Conservation (phyloP, 371 early-diverging fungal genomes). For the Zancudomyces culisetae region DNA sequence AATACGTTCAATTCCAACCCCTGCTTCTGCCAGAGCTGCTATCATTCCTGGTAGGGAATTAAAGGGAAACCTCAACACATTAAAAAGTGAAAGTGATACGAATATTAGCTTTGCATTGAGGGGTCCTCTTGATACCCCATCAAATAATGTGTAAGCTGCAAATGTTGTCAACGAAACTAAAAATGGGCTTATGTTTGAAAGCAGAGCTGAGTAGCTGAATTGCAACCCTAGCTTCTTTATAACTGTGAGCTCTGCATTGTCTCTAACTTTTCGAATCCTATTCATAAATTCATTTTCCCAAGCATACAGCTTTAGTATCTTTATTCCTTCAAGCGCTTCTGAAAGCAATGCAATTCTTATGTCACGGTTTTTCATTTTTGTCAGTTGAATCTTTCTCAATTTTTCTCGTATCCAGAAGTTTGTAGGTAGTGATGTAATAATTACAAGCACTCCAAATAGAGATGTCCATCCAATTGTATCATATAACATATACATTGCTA, state of each 20-base stretch:
- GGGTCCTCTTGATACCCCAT: constrained; percentile 26
- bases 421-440: constrained; percentile 48
- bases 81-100: constrained; percentile 73
- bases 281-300: constrained; percentile 16
- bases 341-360: constrained; percentile 61
- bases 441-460: constrained; percentile 67
- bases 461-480: constrained; percentile 58
- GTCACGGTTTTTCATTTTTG: constrained; percentile 74
- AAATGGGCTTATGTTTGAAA: constrained; percentile 59
- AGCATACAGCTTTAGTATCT: constrained; percentile 62
- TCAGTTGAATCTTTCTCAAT: constrained; percentile 45
- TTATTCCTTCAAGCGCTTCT: constrained; percentile 75
- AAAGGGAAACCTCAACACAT: constrained; percentile 71
- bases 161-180: constrained; percentile 70
- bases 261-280: constrained; percentile 41
- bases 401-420: constrained; percentile 32
- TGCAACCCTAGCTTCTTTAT: constrained; percentile 46
- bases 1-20: constrained; percentile 58
- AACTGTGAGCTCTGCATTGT: constrained; percentile 44
- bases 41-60: constrained; percentile 41
- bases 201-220: constrained; percentile 31
- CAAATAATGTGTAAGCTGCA: constrained; percentile 35
- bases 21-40: constrained; percentile 42
- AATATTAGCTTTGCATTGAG: constrained; percentile 62
- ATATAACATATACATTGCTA: constrained; percentile 59